Evolutionary conservation across 1,284 basidiomycete genomes (phyloP), one percentile per base, ranked within the genome.

Genomic region (Malassezia yamatoensis): DNA sequence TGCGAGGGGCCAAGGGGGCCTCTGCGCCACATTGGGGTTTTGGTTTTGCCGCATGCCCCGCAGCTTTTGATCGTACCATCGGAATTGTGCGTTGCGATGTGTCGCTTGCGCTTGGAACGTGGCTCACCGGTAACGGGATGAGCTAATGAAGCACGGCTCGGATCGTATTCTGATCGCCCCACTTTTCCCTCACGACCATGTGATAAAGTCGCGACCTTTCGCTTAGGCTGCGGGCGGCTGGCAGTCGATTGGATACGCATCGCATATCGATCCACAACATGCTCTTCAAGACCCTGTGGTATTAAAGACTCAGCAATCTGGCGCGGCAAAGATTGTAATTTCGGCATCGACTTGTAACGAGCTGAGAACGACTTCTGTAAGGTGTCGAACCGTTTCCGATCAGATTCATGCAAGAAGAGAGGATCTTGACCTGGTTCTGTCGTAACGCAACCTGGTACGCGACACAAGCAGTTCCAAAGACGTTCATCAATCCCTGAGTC

Each of bases 21-120:
- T 10, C 70, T 58, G 16, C 70, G 60, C 70, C 70, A 72, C 68
- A 72, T 70, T 24, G 70, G 70, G 36, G 70, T 72, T 58, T 67
- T 66, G 44, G 63, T 68, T 52, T 70, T 70, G 21, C 66, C 68
- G 43, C 70, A 72, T 2, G 68, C 67, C 10, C 65, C 65, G 46
- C 70, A 72, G 49, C 67, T 66, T 61, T 72, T 72, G 59, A 68
- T 57, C 20, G 62, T 65, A 34, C 70, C 70, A 37, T 72, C 70
- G 13, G 70, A 65, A 37, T 72, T 72, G 61, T 70, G 68, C 36
- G 67, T 70, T 1, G 70, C 70, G 24, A 72, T 68, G 44, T 72
- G 68, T 24, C 70, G 63, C 59, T 70, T 72, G 9, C 68, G 60
- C 53, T 70, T 70, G 3, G 67, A 66, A 8, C 60, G 63, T 49